Evolutionary conservation across 108 stramenopile genomes (phyloP), one percentile per base, ranked within the genome.

Genomic region (Bacterosira constricta): DNA sequence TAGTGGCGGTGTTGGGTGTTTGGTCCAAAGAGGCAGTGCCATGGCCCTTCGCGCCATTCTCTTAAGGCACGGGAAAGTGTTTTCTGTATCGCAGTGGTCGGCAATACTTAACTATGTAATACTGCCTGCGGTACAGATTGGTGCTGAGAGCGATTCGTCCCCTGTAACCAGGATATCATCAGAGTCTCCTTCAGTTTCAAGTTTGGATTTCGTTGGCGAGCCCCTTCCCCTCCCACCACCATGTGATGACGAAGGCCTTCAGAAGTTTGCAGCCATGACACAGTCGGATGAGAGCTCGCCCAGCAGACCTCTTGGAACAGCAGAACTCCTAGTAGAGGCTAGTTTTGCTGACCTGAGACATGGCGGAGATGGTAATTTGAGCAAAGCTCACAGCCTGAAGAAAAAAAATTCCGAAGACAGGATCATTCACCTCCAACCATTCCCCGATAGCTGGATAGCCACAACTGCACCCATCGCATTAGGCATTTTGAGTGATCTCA

Each of bases 401-500:
- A 88, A 88, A 55, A 89, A 88, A 61, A 84, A 75, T 53, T 55
- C 31, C 20, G 55, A 75, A 26, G 56, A 74, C 58, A 64, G 63
- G 47, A 29, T 69, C 11, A 27, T 73, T 46, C 63, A 68, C 45
- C 34, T 84, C 20, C 87, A 94, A 63, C 91, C 91, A 35, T 92
- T 95, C 50, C 94, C 93, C 0, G 86, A 90, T 46, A 94, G 93
- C 54, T 95, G 94, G 94, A 87, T 95, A 60, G 89, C 91, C 18
- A 90, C 94, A 60, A 90, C 94, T 29, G 91, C 88, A 49, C 83
- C 91, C 3, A 74, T 89, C 17, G 91, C 90, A 18, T 69, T 95
- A 9, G 94, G 91, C 3, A 76, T 88, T 60, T 29, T 95, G 66
- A 90, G 85, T 31, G 94, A 95, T 77, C 63, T 95, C 29, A 47